Percentiles rank a stretch among this genome's conserved stretches.
Evolutionary conservation across 129 eudicot genomes (phyloP).

Genomic region (Glebionis coronaria): DNA sequence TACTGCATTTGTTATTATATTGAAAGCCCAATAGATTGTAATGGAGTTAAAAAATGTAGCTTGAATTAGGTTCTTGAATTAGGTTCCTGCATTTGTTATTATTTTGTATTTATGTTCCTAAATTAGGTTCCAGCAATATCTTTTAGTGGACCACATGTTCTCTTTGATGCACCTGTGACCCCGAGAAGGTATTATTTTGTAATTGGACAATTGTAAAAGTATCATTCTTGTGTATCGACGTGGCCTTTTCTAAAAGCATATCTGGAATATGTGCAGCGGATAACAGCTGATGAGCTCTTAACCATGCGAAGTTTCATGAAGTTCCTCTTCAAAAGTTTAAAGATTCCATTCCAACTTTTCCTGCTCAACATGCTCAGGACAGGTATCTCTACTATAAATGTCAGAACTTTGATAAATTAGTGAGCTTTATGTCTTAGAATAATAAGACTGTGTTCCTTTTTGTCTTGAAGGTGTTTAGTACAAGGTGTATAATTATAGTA

Average conservation of each 20-base stretch:
- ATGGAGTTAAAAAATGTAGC: too few species aligned
- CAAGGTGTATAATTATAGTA: too few species aligned
- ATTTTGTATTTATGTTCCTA: too few species aligned
- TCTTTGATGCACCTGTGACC: slow-evolving; percentile 98
- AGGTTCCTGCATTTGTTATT: too few species aligned
- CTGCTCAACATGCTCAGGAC: slow-evolving; percentile 97
- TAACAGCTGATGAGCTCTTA: slow-evolving; percentile 89
- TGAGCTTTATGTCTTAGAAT: background rate
- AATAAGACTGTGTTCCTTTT: background rate
- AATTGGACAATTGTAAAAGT: background rate
- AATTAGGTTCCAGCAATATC: slow-evolving; percentile 98
- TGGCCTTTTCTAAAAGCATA: background rate
- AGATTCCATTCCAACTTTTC: slow-evolving; percentile 97
- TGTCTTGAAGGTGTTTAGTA: too few species aligned
- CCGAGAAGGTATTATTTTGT: slow-evolving; percentile 63
- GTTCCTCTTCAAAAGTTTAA: slow-evolving; percentile 95
- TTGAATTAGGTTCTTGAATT: too few species aligned
- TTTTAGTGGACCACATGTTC: slow-evolving; percentile 84
- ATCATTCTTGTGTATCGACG: background rate
- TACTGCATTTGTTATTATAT: too few species aligned
- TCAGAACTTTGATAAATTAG: background rate
- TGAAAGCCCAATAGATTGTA: too few species aligned
- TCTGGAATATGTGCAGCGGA: slow-evolving; percentile 50
- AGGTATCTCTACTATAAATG: slow-evolving; percentile 41
- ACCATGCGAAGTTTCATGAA: slow-evolving; percentile 94